Evolutionary conservation across 2,329 filamentous ascomycete species (phyloP).

Genomic region (Pseudogymnoascus sp.): DNA sequence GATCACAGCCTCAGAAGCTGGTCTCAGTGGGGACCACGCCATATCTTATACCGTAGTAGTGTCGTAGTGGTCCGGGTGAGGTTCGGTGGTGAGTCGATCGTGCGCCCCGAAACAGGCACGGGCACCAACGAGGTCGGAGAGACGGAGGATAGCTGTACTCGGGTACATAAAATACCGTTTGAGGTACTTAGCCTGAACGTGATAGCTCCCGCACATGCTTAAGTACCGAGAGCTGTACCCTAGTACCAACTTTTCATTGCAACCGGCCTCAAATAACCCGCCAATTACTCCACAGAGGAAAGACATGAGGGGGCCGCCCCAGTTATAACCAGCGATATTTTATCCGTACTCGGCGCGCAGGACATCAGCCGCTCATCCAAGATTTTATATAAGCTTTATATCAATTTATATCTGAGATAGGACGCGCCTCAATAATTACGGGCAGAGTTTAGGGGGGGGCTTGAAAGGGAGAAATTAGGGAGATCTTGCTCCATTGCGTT

Average conservation of each 20-base stretch:
- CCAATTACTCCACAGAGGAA: neutral
- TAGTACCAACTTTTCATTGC: neutral
- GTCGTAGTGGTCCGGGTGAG: neutral
- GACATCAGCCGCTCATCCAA: neutral
- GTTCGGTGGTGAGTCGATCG: constrained; percentile 1
- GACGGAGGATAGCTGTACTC: neutral
- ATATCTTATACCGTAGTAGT: neutral
- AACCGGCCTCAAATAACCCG: constrained; percentile 5
- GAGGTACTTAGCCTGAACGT: neutral
- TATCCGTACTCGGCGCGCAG: neutral
- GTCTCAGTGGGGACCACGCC: neutral
- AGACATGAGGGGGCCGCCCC: constrained; percentile 1
- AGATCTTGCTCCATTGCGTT: neutral
- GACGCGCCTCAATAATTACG: neutral
- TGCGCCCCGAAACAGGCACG: constrained; percentile 5
- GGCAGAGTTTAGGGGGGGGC: neutral
- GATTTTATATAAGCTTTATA: constrained; percentile 4
- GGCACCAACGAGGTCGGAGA: neutral
- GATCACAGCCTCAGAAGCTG: constrained; percentile 8
- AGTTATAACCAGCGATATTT: constrained; percentile 8
- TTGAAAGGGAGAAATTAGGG: neutral
- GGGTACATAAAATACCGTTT: neutral
- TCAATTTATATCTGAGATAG: neutral
- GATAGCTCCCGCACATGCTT: neutral
- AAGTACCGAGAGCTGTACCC: neutral